Base-by-base conservation (phyloP, 768 basidiomycete species). In the Calocybe gangraenosa region DNA sequence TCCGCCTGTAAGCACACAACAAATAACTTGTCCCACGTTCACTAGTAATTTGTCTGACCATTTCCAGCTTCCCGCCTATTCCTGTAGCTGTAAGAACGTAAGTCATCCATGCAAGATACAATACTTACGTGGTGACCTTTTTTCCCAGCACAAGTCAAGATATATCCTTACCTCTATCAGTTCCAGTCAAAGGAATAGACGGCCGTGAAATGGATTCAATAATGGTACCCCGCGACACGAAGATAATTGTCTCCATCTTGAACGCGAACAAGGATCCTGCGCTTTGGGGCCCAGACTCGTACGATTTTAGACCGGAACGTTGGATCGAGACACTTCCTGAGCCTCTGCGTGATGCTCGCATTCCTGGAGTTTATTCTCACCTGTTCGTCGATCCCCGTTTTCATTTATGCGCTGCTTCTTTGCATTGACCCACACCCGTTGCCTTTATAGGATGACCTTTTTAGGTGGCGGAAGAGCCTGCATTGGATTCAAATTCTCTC, bases 401-500 rank as follows among this genome's bases (percentile, higher is more conserved):
- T 32, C 17, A 1, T 20, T 22, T 37, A 15, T 34, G 14, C 33
- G 13, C 14, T 18, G 2, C 17, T 25, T 3, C 10, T 37, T 8
- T 25, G 23, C 36, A n/a, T 38, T 28, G 5, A 11, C 5, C 6
- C 25, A 28, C 25, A 11, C 25, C 33, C 30, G 6, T 34, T 13
- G 20, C n/a, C n/a, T 33, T 35, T n/a, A 21, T 33, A 69, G 68
- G 33, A 63, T 66, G 64, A 64, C 66, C 2, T 69, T 70, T 55
- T 36, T 62, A 17, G 65, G 57, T 1, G 66, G 66, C 9, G 54
- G 56, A 7, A 49, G 64, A 23, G 53, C 65, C 7, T 68, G 66
- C 63, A 64, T 70, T 22, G 71, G 71, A 37, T 72, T 72, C 61
- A 70, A 71, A 46, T 71, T 70, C 53, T 65, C 70, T 1, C 65